These are phyloP conservation scores for Daphne laureola DNA, from an alignment of 441 rosid species.

Conservation along the genomic window DNA sequence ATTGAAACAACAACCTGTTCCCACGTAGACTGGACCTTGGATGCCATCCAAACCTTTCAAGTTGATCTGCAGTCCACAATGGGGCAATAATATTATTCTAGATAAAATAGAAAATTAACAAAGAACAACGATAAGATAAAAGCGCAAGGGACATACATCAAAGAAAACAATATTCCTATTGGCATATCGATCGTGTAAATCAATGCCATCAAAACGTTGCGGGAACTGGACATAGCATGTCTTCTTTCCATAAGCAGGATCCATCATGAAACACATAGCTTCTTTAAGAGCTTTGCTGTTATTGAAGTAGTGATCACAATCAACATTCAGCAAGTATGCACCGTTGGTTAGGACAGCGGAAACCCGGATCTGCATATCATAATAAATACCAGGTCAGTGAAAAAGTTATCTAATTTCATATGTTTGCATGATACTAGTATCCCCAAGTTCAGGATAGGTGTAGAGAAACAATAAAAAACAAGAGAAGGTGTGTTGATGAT, in stretches of 20 bases:
- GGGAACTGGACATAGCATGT: constrained; percentile 98
- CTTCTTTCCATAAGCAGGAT: constrained; percentile 74
- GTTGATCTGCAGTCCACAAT: constrained; percentile 61
- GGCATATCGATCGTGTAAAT: constrained; percentile 97
- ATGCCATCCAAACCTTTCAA: constrained; percentile 94
- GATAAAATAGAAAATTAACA: background rate
- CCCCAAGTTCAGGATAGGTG: background rate
- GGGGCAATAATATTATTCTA: constrained; percentile 1
- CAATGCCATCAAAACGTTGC: constrained; percentile 98
- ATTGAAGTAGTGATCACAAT: constrained; percentile 99
- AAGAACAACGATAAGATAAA: constrained; percentile 6
- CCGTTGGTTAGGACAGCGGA: constrained; percentile 98
- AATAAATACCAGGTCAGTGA: constrained; percentile 17
- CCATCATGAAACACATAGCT: constrained; percentile 99
- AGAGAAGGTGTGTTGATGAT: no score
- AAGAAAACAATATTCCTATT: constrained; percentile 96
- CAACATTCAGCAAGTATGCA: constrained; percentile 92
- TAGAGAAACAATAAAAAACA: no score
- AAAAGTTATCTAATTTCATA: background rate
- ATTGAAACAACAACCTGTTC: constrained; percentile 95
- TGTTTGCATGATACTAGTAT: background rate
- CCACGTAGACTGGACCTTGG: constrained; percentile 98
- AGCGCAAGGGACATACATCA: constrained; percentile 52
- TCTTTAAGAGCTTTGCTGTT: constrained; percentile 95
- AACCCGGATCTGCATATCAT: constrained; percentile 70